A percentile compares a stretch with the other conserved stretches of the same genome.
Conservation (phyloP, 1,284 basidiomycete genomes). For the Pseudozyma pruni region DNA sequence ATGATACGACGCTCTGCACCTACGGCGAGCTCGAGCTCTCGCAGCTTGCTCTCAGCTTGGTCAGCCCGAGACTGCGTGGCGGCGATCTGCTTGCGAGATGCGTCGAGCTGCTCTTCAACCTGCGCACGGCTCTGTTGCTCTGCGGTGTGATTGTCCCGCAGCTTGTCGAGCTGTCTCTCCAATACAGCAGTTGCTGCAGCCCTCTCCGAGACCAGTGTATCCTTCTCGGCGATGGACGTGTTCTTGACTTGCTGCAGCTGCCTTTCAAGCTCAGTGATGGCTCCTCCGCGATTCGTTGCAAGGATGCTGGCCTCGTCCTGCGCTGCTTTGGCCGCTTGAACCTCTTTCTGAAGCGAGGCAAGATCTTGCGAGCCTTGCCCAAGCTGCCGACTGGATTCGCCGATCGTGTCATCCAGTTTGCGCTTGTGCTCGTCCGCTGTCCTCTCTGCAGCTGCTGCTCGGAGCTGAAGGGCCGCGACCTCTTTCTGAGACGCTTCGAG, state of each 20-base stretch:
- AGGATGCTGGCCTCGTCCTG: slow-evolving; percentile 2
- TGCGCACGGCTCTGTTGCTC: slow-evolving; percentile 4
- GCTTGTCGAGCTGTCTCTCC: slow-evolving; percentile 10
- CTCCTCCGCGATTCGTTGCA: slow-evolving; percentile 13
- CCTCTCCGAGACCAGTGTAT: background rate
- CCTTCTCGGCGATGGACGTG: slow-evolving; percentile 1
- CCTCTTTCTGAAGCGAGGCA: slow-evolving; percentile 20
- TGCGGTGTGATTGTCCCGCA: slow-evolving; percentile 3
- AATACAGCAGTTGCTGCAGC: background rate
- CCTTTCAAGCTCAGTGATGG: slow-evolving; percentile 19
- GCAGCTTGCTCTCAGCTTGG: slow-evolving; percentile 24
- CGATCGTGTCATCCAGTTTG: slow-evolving; percentile 10
- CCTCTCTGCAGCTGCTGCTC: slow-evolving; percentile 29
- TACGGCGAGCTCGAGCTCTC: slow-evolving; percentile 54
- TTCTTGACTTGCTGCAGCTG: slow-evolving; percentile 12
- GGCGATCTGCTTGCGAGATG: slow-evolving; percentile 1
- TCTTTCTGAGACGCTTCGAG: slow-evolving; percentile 17
- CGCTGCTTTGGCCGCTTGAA: slow-evolving; percentile 2
- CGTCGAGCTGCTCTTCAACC: slow-evolving; percentile 5
- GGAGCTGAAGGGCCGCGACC: slow-evolving; percentile 10
- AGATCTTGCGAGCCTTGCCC: slow-evolving; percentile 16
- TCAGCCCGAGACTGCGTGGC: slow-evolving; percentile 12
- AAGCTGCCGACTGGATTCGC: slow-evolving; percentile 9
- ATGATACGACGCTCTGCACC: slow-evolving; percentile 56
- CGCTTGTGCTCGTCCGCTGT: slow-evolving; percentile 20